Percentiles rank a stretch among this genome's conserved stretches.
Conservation (phyloP, 2,329 filamentous ascomycete genomes). For the Diplodia scrobiculata region DNA sequence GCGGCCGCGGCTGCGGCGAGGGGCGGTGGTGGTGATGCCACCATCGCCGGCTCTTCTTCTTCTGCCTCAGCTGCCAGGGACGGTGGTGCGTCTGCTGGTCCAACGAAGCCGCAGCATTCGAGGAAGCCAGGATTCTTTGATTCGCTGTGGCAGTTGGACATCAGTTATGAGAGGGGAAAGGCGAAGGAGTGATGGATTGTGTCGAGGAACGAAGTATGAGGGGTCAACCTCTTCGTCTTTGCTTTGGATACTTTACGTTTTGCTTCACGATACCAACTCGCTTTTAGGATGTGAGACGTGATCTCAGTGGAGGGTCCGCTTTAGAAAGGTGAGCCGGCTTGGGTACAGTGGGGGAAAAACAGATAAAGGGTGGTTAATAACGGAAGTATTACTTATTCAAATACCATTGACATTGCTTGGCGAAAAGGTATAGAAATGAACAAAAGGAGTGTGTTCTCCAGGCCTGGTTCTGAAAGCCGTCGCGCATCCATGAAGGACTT, state of each 20-base stretch:
- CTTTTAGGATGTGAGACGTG: not conserved
- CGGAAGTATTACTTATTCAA: not conserved
- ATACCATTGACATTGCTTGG: not conserved
- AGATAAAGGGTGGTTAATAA: not conserved
- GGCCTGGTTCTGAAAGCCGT: not conserved
- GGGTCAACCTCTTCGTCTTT: not conserved
- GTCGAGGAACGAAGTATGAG: not conserved
- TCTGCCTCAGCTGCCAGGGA: not conserved
- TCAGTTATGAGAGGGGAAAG: slow-evolving; percentile 45
- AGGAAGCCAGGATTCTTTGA: slow-evolving; percentile 43
- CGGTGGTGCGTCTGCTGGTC: not conserved
- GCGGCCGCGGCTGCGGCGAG: slow-evolving; percentile 2
- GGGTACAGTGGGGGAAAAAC: not conserved
- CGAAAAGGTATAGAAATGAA: no score
- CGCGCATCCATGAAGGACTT: no score
- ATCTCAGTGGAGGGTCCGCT: not conserved
- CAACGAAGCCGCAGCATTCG: slow-evolving; percentile 33
- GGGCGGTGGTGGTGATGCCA: not conserved
- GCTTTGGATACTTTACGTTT: not conserved
- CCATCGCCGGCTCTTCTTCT: not conserved
- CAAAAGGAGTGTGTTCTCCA: not conserved
- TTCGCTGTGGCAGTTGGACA: slow-evolving; percentile 45
- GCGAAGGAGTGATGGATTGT: slow-evolving; percentile 35
- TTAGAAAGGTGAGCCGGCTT: not conserved
- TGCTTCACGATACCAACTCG: slow-evolving; percentile 9